These are phyloP conservation scores for Camillea tinctor DNA, from an alignment of 2,329 filamentous ascomycete species.

Conservation along the genomic window DNA sequence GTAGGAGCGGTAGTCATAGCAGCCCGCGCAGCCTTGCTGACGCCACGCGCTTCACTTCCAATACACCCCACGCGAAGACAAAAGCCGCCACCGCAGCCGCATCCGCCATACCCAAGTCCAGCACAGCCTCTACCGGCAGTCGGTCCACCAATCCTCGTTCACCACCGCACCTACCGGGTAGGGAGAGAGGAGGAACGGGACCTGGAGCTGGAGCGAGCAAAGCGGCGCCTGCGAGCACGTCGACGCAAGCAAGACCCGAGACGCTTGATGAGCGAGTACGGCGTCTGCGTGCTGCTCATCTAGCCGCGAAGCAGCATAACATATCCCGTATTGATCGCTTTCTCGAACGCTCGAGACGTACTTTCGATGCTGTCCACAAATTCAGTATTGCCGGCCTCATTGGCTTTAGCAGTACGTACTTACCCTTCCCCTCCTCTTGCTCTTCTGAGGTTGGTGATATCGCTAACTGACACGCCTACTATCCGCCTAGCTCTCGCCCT, in stretches of 20 bases:
- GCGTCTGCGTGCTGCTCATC: constrained; percentile 65
- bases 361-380: constrained; percentile 57
- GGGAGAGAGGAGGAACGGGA: constrained; percentile 4
- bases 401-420: constrained; percentile 52
- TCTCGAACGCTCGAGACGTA: constrained; percentile 46
- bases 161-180: background rate
- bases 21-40: constrained; percentile 70
- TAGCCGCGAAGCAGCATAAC: constrained; percentile 61
- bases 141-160: background rate
- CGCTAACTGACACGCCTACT: background rate
- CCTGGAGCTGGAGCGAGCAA: background rate
- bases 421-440: background rate
- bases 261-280: constrained; percentile 69
- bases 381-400: constrained; percentile 55
- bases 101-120: background rate
- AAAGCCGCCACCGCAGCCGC: constrained; percentile 42
- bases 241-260: constrained; percentile 45
- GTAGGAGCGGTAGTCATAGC: constrained; percentile 7
- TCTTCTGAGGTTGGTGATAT: background rate
- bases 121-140: background rate
- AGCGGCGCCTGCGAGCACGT: constrained; percentile 23
- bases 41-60: constrained; percentile 75
- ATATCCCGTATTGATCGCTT: constrained; percentile 52
- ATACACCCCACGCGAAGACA: constrained; percentile 67
- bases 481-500: constrained; percentile 47